phyloP scores from a whole-genome alignment of 225 moss, liverwort and hornwort genomes.

The Marchantia paleacea region DNA sequence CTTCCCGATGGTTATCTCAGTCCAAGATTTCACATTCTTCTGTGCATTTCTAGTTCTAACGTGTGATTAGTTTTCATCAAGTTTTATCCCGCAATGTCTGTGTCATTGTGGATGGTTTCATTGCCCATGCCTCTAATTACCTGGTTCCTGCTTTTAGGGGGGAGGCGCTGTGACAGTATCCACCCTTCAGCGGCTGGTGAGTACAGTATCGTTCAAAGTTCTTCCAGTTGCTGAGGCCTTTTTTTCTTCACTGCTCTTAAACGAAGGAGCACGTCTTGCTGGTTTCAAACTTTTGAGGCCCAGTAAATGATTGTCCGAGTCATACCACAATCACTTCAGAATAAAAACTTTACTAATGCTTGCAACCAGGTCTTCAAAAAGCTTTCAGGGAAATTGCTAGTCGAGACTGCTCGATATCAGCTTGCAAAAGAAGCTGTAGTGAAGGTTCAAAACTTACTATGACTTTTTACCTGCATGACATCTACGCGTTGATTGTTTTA shows the following conservation, averaged over 20 bases:
- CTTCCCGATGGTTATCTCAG: not conserved
- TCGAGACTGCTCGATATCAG: conserved; percentile 90
- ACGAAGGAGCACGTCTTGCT: not conserved
- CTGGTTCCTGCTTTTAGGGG: conserved; percentile 43
- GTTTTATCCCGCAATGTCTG: not conserved
- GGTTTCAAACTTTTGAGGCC: not conserved
- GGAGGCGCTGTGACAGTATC: conserved; percentile 86
- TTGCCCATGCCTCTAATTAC: not conserved
- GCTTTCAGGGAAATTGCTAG: conserved; percentile 69
- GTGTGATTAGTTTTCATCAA: not conserved
- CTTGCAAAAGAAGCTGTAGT: conserved; percentile 91
- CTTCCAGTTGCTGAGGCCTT: not conserved
- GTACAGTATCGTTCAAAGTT: not conserved
- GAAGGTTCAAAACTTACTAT: conserved; percentile 47
- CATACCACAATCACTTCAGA: not conserved
- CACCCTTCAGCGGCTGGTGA: conserved; percentile 85
- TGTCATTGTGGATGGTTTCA: not conserved
- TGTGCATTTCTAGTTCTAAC: not conserved
- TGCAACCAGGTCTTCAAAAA: conserved; percentile 45
- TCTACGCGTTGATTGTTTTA: no score
- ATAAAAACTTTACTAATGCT: not conserved
- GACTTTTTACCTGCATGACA: not conserved
- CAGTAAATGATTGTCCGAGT: not conserved
- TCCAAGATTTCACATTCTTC: not conserved
- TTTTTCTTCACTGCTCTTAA: not conserved